Percentiles rank a stretch among this genome's conserved stretches.
Evolutionary conservation across 345 rosid genomes (phyloP).

Genomic region (Triadica sebifera): DNA sequence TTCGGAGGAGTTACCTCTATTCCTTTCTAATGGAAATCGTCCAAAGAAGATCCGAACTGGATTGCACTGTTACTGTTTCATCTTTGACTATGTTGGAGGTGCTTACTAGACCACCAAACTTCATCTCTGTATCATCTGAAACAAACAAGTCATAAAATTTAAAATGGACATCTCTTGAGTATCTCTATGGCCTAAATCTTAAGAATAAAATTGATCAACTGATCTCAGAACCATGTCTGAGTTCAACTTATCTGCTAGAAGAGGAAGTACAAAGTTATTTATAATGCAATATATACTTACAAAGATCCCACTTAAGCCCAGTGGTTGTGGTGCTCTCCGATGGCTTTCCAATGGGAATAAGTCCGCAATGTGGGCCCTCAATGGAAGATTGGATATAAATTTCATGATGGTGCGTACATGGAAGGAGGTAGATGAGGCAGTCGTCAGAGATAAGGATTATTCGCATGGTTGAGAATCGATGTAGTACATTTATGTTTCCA

Average conservation of each 20-base stretch:
- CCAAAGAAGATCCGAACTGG: slow-evolving; percentile 90
- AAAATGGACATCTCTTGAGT: neutral
- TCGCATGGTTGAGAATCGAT: slow-evolving; percentile 47
- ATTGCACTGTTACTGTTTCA: slow-evolving; percentile 61
- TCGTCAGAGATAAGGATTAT: slow-evolving; percentile 75
- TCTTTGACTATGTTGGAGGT: slow-evolving; percentile 66
- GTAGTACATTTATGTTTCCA: slow-evolving; percentile 79
- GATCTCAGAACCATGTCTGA: too few species aligned
- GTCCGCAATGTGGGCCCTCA: slow-evolving; percentile 90
- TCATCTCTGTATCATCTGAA: slow-evolving; percentile 70
- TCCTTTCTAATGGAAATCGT: slow-evolving; percentile 70
- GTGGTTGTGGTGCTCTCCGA: slow-evolving; percentile 71
- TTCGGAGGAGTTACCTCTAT: neutral
- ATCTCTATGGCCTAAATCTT: too few species aligned
- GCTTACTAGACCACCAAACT: slow-evolving; percentile 78
- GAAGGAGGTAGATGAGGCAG: slow-evolving; percentile 78
- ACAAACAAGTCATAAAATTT: neutral
- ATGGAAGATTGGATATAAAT: slow-evolving; percentile 54
- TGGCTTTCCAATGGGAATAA: slow-evolving; percentile 75
- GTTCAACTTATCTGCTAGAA: neutral
- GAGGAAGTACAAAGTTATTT: slow-evolving; percentile 5
- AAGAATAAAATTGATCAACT: too few species aligned
- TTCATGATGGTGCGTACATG: slow-evolving; percentile 60
- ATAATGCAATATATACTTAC: slow-evolving; percentile 42
- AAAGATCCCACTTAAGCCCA: slow-evolving; percentile 86